Base-by-base conservation (phyloP, 2,329 filamentous ascomycete genomes). In the Trichocomaceae sp. region DNA sequence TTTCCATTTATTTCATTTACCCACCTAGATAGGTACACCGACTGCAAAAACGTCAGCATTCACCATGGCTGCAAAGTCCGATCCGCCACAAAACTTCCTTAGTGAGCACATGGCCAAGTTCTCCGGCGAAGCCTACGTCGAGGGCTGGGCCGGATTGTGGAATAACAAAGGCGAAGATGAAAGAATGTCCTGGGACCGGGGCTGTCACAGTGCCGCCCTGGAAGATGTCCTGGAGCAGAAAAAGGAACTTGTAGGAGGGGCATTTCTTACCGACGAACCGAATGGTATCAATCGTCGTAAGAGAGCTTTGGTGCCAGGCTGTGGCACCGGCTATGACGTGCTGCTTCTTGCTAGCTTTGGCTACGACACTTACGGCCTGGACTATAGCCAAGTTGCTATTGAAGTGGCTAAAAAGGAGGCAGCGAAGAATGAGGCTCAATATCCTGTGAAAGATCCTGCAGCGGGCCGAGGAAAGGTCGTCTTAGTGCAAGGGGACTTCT, bases 251-350 rank as follows among this genome's bases (percentile, higher is more conserved):
- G 62, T 79, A 26, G 73, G 73, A 2, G 62, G 60, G 1, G 60
- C 69, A 4, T 58, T 70, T 57, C 47, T 67, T 4, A 13, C 10
- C 19, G 26, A 51, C 45, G 50, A 56, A 12, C 57, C 63, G 13
- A 57, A 64, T 44, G 60, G 59, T 9, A 44, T 62, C 22, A 61
- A 56, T 31, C 62, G 61, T 39, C 64, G 72, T 53, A 81, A 79
- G 62, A 76, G 75, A 55, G 89, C 85, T 1, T 75, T 95, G 8
- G 86, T 95, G 0, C 87, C 90, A 1, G 56, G 56, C 23, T 58
- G 0, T 69, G 90, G 90, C 0, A 80, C 82, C 47, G 90, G 90
- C 5, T 86, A 93, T 65, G 90, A 95, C 72, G 87, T 90, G 1
- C 76, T 89, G 9, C 76, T 95, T 37, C 78, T 95, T 45, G 81